A percentile compares a stretch with the other conserved stretches of the same genome.
These are phyloP conservation scores for Wallacemonas sp. DNA, from an alignment of 208 protist genomes.

Conservation along the genomic window DNA sequence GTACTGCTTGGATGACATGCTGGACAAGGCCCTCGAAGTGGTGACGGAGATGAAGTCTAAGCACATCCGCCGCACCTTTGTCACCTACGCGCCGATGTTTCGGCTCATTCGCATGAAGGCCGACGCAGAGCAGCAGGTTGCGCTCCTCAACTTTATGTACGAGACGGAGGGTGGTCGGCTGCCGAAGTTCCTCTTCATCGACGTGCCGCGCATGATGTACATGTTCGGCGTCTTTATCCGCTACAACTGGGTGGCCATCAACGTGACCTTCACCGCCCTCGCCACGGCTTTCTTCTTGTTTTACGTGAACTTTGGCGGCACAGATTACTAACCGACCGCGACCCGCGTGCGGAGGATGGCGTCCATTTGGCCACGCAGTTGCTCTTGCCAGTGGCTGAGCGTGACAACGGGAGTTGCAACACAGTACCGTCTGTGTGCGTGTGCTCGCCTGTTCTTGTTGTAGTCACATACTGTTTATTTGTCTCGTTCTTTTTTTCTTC, in stretches of 20 bases:
- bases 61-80: slow-evolving; percentile 85
- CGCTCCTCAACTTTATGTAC: slow-evolving; percentile 79
- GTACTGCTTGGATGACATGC: slow-evolving; percentile 79
- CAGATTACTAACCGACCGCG: neutral
- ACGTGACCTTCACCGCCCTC: slow-evolving; percentile 54
- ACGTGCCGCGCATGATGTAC: slow-evolving; percentile 85
- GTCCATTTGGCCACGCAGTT: too few species aligned
- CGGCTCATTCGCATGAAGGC: slow-evolving; percentile 65
- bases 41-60: slow-evolving; percentile 78
- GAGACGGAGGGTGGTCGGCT: slow-evolving; percentile 71
- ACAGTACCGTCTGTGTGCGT: too few species aligned
- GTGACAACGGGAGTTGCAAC: too few species aligned
- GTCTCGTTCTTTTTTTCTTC: too few species aligned
- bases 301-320: slow-evolving; percentile 21
- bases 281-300: slow-evolving; percentile 43
- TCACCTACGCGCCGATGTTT: slow-evolving; percentile 91
- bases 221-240: slow-evolving; percentile 86
- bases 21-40: slow-evolving; percentile 75
- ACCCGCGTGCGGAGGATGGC: too few species aligned
- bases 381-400: too few species aligned
- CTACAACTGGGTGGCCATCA: slow-evolving; percentile 88
- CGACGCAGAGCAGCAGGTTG: slow-evolving; percentile 68
- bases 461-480: too few species aligned
- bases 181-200: slow-evolving; percentile 85
- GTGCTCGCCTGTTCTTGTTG: too few species aligned